Evolutionary conservation across 192 early-diverging fungal genomes (phyloP), one percentile per base, ranked within the genome.

Genomic region (Coemansia sp.): DNA sequence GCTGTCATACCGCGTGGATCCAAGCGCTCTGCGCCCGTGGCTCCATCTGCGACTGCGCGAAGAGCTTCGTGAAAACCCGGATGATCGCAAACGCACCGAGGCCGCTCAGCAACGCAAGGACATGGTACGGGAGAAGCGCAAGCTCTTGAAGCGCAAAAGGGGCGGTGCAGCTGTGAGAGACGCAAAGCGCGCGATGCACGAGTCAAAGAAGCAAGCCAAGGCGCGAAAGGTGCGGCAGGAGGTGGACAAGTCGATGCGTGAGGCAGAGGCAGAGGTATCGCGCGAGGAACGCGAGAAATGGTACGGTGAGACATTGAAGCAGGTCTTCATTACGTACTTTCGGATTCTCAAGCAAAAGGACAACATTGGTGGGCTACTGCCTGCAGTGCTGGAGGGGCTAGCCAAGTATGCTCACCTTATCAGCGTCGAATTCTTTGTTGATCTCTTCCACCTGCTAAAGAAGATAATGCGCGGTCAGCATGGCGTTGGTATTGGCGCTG

Each of bases 291-390:
- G 87, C 65, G 81, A 90, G 55, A 87, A 89, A 58, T 83, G 91
- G 86, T 93, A 95, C 45, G 91, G 92, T 4, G 94, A 97, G 79
- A 97, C 97, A 1, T 82, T 99, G 23, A 96, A 97, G 81, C 84
- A 91, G 42, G 88, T 99, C 13, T 99, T 99, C 76, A 71, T 94
- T 31, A 94, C 91, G 6, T 97, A 97, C 72, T 97, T 99, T 84
- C 86, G 95, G 42, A 93, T 99, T 34, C 84, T 99, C 42, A 96
- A 97, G 84, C 89, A 92, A 40, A 84, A 87, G 42, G 85, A 87
- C 20, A 84, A 82, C 53, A 93, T 92, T 40, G 79, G 74, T 34
- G 71, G 67, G n/a, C 78, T 88, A 39, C 58, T 91, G 18, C 85
- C 88, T 18, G 74, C 85, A 7, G 89, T 89, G 12, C 79, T 89